Evolutionary conservation across 2,329 filamentous ascomycete genomes (phyloP), one percentile per base, ranked within the genome.

Genomic region (Xylariaceae sp.): DNA sequence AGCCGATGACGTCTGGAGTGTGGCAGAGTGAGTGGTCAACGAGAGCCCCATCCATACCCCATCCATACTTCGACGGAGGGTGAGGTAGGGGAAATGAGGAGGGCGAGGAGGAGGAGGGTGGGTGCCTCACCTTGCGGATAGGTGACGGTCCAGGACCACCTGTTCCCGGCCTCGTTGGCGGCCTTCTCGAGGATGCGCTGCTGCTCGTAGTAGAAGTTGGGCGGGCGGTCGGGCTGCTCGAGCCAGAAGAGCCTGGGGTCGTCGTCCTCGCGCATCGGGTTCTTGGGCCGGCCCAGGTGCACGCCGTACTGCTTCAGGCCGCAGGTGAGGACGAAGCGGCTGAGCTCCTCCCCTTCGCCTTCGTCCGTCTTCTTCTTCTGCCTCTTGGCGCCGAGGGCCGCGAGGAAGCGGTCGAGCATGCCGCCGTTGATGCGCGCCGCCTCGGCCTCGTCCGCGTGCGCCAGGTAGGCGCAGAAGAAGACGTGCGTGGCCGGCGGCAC

Each of bases 231-330:
- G 19, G 51, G 43, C 10, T 55, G 51, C 7, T 59, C 57, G 4
- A 70, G 51, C 58, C 61, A 64, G 27, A 46, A 36, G 10, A 43
- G 24, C 5, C 31, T 32, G 11, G 34, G 28, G 1, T 60, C 59
- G 35, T 69, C 65, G 11, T 57, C 51, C 44, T 74, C 67, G 9
- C 57, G 43, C 55, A 72, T 61, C 1, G 67, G 68, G 39, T 61
- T 60, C 38, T 70, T 70, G 11, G 56, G 49, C 8, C 52, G 55
- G 7, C 68, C 67, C 2, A 71, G 57, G 39, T 74, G 70, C 3
- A 72, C 65, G 16, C 68, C 66, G 43, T 72, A 74, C 33, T 75
- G 67, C 44, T 73, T 73, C 22, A 58, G 50, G 1, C 68, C 68
- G 1, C 60, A 65, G 5, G 68, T 64, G 8, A 73, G 55, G 15